Conservation (phyloP, 257 asterid genomes). For the Jaltomata sinuosa region DNA sequence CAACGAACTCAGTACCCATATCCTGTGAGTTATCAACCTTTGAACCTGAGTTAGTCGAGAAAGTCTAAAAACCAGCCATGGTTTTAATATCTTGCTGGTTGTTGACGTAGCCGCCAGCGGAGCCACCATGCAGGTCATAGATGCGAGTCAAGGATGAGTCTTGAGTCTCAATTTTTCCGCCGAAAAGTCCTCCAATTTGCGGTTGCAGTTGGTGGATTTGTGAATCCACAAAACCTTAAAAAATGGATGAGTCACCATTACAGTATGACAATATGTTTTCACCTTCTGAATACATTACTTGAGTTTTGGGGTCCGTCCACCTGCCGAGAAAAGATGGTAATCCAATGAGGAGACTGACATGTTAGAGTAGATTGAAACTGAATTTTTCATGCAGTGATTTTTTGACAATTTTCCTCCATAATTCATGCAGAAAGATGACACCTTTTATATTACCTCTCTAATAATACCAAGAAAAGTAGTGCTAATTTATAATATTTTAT, state of each 20-base stretch:
- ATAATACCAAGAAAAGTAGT: constrained; percentile 23
- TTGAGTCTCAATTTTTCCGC: neutral
- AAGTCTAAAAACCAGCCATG: constrained; percentile 50
- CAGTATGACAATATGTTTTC: neutral
- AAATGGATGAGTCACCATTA: constrained; percentile 7
- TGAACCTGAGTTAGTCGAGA: constrained; percentile 65
- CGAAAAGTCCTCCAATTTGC: constrained; percentile 67
- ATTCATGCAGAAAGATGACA: constrained; percentile 29
- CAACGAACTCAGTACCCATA: neutral
- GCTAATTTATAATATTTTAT: neutral
- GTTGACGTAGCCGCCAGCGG: neutral
- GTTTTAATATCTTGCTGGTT: constrained; percentile 47
- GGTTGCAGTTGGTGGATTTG: constrained; percentile 28
- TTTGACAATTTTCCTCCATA: neutral
- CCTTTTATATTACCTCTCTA: constrained; percentile 29
- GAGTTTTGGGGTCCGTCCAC: neutral
- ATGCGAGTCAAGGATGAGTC: constrained; percentile 39
- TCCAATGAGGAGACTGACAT: neutral
- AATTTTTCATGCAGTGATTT: neutral
- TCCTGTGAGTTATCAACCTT: constrained; percentile 32
- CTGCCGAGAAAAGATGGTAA: neutral
- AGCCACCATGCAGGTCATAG: constrained; percentile 15
- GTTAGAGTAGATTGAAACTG: neutral
- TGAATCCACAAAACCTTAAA: constrained; percentile 7
- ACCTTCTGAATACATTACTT: constrained; percentile 16